Conservation (phyloP, 768 basidiomycete species). For the Lanmaoa rubissima region DNA sequence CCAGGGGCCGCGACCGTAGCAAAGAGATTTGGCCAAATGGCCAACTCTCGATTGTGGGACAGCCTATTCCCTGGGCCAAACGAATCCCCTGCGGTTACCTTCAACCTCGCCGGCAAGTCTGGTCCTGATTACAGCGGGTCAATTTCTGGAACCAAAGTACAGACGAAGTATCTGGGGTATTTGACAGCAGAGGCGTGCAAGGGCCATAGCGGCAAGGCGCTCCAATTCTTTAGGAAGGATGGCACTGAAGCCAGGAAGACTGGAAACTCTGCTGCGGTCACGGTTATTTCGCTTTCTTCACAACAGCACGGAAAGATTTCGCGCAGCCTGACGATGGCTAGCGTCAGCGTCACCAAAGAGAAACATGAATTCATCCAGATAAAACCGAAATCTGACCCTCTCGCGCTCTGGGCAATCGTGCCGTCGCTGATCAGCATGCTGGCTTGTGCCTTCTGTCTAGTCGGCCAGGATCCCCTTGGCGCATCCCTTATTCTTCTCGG, state of each 20-base stretch:
- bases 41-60: conserved; percentile 27
- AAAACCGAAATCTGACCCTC: conserved; percentile 5
- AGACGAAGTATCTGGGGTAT: conserved; percentile 55
- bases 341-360: not conserved
- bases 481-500: conserved; percentile 33
- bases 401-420: conserved; percentile 17
- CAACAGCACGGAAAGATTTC: not conserved
- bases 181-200: conserved; percentile 34
- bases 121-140: conserved; percentile 72
- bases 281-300: conserved; percentile 15
- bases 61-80: conserved; percentile 34
- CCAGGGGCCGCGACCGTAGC: conserved; percentile 33
- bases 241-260: conserved; percentile 10
- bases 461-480: conserved; percentile 25
- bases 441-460: conserved; percentile 18
- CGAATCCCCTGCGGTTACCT: conserved; percentile 25
- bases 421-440: conserved; percentile 26
- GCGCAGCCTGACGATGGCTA: not conserved
- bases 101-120: conserved; percentile 26
- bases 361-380: conserved; percentile 6
- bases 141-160: conserved; percentile 56
- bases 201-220: not conserved
- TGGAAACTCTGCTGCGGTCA: conserved; percentile 12
- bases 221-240: conserved; percentile 6
- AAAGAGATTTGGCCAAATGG: conserved; percentile 33